Evolutionary conservation across 108 stramenopile species (phyloP).

Genomic region (Discostella pseudostelligera): DNA sequence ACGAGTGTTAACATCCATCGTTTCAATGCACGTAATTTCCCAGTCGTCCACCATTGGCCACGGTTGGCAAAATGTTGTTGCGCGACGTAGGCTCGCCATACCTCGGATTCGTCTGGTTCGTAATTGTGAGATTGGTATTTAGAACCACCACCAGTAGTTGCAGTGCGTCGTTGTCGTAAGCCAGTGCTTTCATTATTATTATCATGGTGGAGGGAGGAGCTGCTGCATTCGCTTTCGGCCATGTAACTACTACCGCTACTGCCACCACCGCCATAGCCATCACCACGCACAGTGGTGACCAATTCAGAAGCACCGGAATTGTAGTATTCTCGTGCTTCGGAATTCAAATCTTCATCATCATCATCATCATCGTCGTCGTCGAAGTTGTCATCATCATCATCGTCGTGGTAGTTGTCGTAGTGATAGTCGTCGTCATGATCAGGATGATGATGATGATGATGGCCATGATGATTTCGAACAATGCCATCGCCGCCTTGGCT

Average conservation of each 20-base stretch:
- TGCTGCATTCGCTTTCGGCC: constrained; percentile 20
- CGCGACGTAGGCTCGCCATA: constrained; percentile 83
- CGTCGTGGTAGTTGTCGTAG: constrained; percentile 8
- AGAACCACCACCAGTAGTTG: constrained; percentile 7
- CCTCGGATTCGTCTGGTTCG: constrained; percentile 87
- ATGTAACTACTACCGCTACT: neutral
- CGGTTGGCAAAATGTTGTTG: constrained; percentile 84
- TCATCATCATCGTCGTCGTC: constrained; percentile 1
- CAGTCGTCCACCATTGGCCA: constrained; percentile 92
- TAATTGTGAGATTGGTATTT: constrained; percentile 80
- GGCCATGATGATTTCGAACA: too few relatives aligned
- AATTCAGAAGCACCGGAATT: constrained; percentile 38
- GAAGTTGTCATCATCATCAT: neutral
- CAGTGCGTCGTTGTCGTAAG: too few relatives aligned
- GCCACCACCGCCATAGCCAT: constrained; percentile 63
- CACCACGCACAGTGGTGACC: constrained; percentile 44
- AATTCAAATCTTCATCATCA: constrained; percentile 17
- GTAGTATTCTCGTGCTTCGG: constrained; percentile 41
- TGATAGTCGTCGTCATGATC: neutral
- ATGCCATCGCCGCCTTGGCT: too few relatives aligned
- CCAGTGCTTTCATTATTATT: too few relatives aligned
- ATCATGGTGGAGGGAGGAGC: constrained; percentile 15
- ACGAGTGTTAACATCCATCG: constrained; percentile 80
- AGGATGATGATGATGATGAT: too few relatives aligned
- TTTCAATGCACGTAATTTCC: constrained; percentile 73